Evolutionary conservation across 257 asterid genomes (phyloP), one percentile per base, ranked within the genome.

Genomic region (Rehmannia glutinosa): DNA sequence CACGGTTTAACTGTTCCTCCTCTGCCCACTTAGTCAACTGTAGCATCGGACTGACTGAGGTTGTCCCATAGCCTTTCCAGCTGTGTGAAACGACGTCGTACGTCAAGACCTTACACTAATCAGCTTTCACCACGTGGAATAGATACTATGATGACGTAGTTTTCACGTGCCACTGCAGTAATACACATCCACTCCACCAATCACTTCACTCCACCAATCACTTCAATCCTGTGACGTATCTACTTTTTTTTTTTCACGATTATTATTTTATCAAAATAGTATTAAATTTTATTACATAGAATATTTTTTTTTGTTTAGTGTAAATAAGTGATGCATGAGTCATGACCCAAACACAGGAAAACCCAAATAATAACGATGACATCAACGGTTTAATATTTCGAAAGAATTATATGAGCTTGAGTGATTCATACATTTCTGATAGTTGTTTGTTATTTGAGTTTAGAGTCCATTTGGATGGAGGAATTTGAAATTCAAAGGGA

Each of bases 71-170:
- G 25, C 21, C 60, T 66, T 67, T 50, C 63, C 74, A 74, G 71
- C 71, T 74, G 78, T n/a, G 70, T 19, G 71, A 62, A 61, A 74
- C 75, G 78, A 61, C 60, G 47, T 20, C 77, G 77, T 35, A 0
- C 4, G n/a, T n/a, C 10, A 25, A 8, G 23, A 66, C 62, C 32
- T 69, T n/a, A n/a, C 50, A 42, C 59, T 6, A 30, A 16, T 50
- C 23, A 35, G 0, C 24, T n/a, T 12, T 72, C 1, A 10, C 5
- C 62, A 64, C 77, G 52, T 24, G 54, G 20, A n/a, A 1, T 38
- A 20, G n/a, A n/a, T n/a, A n/a, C 33, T 61, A 39, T 15, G 33
- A 23, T 49, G 69, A 58, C 68, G 72, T 36, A 20, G 28, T 27
- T 71, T 59, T 51, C 70, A 71, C 58, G 68, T 73, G 78, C 43